Evolutionary conservation across 208 protist species (phyloP).

Genomic region (Angomonas deanei): DNA sequence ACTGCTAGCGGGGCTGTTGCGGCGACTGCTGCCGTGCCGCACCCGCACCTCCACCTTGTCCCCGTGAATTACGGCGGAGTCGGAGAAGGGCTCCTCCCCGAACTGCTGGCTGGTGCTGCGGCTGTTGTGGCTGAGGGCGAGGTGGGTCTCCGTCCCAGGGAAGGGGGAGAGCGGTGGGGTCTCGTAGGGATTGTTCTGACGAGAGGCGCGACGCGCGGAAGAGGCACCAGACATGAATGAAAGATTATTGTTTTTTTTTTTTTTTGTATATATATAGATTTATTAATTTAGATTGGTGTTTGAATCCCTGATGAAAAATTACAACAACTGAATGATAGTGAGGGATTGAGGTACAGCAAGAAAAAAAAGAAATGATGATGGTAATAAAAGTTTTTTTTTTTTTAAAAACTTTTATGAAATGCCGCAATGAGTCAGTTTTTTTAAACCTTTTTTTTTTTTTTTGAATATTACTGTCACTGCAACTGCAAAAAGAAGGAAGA

Average conservation of each 20-base stretch:
- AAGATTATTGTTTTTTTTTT: not conserved
- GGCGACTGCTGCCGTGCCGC: too few relatives aligned
- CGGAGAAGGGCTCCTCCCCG: too few relatives aligned
- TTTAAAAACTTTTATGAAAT: not conserved
- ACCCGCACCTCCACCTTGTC: too few relatives aligned
- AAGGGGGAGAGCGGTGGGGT: not conserved
- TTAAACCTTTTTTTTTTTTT: too few relatives aligned
- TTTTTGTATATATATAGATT: not conserved
- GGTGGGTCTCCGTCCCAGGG: not conserved
- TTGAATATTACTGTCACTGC: too few relatives aligned
- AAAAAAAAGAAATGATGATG: not conserved
- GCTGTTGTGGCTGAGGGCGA: not conserved
- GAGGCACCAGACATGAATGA: not conserved
- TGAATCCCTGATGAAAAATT: not conserved
- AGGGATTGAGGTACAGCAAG: not conserved
- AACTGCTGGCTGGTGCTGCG: not conserved
- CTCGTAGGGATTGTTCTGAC: conserved; percentile 2
- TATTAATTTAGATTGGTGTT: not conserved
- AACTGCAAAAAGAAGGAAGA: too few relatives aligned
- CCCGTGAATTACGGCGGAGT: too few relatives aligned
- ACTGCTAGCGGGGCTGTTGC: too few relatives aligned
- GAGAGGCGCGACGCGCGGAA: not conserved
- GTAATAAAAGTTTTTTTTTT: not conserved
- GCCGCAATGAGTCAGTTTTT: not conserved
- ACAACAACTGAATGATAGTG: not conserved